Base-by-base conservation (phyloP, 2,329 filamentous ascomycete genomes). In the Aureobasidium sp. region DNA sequence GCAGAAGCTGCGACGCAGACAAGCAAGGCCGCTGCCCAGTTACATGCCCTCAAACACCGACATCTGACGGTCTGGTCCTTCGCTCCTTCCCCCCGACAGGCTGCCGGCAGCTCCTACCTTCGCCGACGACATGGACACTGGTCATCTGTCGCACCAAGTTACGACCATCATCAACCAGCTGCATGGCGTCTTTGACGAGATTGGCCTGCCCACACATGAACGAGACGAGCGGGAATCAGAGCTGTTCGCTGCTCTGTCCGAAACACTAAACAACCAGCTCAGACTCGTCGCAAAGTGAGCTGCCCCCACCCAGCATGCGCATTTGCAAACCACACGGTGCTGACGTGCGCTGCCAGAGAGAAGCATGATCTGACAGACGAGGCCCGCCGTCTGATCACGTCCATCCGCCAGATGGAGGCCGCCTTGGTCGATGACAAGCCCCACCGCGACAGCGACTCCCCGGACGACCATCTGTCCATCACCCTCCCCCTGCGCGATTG, bases 161-260 rank as follows among this genome's bases (percentile, higher is more conserved):
- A 94, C 91, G 68, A 91, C 85, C 70, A 97, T 96, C 72, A 91
- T 97, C 73, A 86, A 85, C 75, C 91, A 97, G 77, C 84, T 99
- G 64, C 93, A 97, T 77, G 89, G 89, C 67, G 84, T 97, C 63
- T 99, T 97, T 72, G 94, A 99, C 75, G 93, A 99, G 73, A 99
- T 99, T 71, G 94, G 94, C 63, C 89, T 99, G n/a, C 85, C 93
- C 31, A 86, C 80, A 71, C 91, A 96, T 85, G 94, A 97, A 75
- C 89, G 94, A 71, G 91, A 97, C 73, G 82, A 85, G 55, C 84
- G 94, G 70, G 93, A 97, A 74, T 84, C 90, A 73, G 91, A 97
- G 86, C 86, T 99, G 65, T 97, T 97, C 75, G 83, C 87, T 62
- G 92, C 93, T 61, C 83, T 99, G 61, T 97, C 93, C 5, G 91